A percentile compares a stretch with the other conserved stretches of the same genome.
phyloP scores from a whole-genome alignment of 352 stramenopile species.

The Pythium oligandrum region DNA sequence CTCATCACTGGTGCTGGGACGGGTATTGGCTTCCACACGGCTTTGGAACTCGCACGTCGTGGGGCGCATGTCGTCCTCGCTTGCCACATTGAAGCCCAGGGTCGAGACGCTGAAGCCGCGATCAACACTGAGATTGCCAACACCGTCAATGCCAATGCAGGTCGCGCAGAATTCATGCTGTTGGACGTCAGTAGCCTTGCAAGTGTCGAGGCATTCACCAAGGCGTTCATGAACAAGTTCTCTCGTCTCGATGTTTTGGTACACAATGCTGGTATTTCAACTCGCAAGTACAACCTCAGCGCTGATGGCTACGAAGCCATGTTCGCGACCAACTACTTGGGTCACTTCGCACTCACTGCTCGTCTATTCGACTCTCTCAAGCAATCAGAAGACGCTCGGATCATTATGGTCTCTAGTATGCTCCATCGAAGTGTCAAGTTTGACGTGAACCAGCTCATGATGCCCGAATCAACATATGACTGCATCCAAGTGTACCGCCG shows the following conservation, averaged over 20 bases:
- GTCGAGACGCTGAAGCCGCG: constrained; percentile 5
- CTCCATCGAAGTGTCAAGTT: constrained; percentile 10
- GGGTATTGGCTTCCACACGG: constrained; percentile 45
- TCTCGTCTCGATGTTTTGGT: constrained; percentile 16
- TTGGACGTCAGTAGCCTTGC: constrained; percentile 15
- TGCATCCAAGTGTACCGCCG: constrained; percentile 25
- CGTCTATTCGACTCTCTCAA: constrained; percentile 81
- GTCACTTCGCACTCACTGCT: constrained; percentile 89
- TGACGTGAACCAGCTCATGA: constrained; percentile 9
- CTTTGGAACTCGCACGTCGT: constrained; percentile 27
- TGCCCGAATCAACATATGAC: background rate
- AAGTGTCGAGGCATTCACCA: constrained; percentile 14
- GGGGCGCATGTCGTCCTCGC: constrained; percentile 47
- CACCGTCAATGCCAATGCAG: background rate
- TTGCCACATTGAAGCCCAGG: constrained; percentile 20
- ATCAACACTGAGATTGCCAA: constrained; percentile 7
- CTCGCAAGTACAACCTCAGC: constrained; percentile 36
- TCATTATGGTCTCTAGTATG: constrained; percentile 26
- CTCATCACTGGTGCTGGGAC: constrained; percentile 17
- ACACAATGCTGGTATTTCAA: constrained; percentile 21
- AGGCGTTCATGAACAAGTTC: constrained; percentile 6
- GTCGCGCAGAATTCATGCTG: constrained; percentile 21
- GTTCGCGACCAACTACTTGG: constrained; percentile 93
- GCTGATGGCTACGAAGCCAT: constrained; percentile 91
- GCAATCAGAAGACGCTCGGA: constrained; percentile 1